Base-by-base conservation (phyloP, 139 green algal genomes). In the Picochlorum sp. region DNA sequence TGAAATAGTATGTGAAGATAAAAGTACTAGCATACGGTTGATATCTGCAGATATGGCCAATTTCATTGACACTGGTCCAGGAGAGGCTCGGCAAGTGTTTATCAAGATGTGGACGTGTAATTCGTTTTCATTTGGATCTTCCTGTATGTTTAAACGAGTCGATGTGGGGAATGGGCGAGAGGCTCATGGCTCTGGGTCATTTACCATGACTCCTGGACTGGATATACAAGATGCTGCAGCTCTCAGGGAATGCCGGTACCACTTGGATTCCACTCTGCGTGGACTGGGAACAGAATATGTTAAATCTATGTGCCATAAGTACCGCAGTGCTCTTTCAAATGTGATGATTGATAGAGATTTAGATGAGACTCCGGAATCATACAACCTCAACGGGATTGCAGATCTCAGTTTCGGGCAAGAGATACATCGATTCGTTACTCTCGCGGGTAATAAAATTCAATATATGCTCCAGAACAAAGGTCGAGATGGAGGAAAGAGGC, bases 231-330 rank as follows among this genome's bases (percentile, higher is more conserved):
- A 77, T 45, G 30, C 60, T 56, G 58, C 64, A 4, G 34, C 44
- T 20, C 41, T 67, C 9, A 58, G 71, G 1, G 71, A 77, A 52
- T 49, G 68, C 15, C 26, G 21, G 11, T 77, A 61, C 49, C 64
- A 73, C 44, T 50, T 77, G 23, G 24, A 50, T 58, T 56, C 20
- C 50, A 64, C 58, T 15, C 28, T 77, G 45, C 32, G 11, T 20
- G 71, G 64, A 2, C 62, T 77, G 34, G 71, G 57, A 24, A 77
- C 71, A 14, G 23, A 21, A 6, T 21, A 67, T 28, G 20, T 77
- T 58, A 47, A 30, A 4, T 9, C 44, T 14, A 26, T 37, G 23
- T 77, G 57, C 38, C 8, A n/a, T 6, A 38, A 63, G 13, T 77
- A 77, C 57, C 34, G 63, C 59, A 47, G 7, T 51, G 3, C 16